Conservation (phyloP, 2,329 filamentous ascomycete genomes). For the Pseudocercospora macadamiae region DNA sequence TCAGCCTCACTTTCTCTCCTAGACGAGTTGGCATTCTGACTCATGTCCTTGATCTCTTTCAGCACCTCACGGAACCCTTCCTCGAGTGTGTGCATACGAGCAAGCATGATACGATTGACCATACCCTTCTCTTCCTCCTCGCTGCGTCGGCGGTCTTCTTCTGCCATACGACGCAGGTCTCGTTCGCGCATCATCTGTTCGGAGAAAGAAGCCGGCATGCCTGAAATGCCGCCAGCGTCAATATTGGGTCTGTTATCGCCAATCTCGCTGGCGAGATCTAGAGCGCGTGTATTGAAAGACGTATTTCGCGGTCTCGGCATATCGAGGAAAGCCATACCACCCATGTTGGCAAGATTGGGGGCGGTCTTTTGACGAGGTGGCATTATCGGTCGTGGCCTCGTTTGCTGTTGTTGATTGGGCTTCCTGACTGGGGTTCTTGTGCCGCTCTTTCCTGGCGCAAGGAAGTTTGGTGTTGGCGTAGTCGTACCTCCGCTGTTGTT, state of each 20-base stretch:
- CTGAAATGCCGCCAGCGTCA: conserved; percentile 37
- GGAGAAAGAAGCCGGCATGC: conserved; percentile 41
- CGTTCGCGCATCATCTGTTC: conserved; percentile 57
- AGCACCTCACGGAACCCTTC: conserved; percentile 78
- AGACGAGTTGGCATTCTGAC: conserved; percentile 29
- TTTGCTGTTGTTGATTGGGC: conserved; percentile 29
- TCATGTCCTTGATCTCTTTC: conserved; percentile 40
- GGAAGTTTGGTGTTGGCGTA: conserved; percentile 27
- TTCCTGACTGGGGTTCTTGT: conserved; percentile 19
- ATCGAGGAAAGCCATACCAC: conserved; percentile 34
- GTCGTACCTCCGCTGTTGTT: conserved; percentile 31
- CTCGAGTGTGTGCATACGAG: conserved; percentile 89
- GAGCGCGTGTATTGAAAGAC: conserved; percentile 63
- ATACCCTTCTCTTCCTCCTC: conserved; percentile 67
- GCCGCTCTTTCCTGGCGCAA: conserved; percentile 22
- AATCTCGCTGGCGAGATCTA: conserved; percentile 74
- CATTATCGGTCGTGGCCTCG: conserved; percentile 60
- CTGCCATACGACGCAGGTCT: conserved; percentile 54
- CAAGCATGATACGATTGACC: conserved; percentile 78
- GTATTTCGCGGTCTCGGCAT: conserved; percentile 51
- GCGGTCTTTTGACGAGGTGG: conserved; percentile 45
- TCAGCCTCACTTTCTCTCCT: conserved; percentile 36
- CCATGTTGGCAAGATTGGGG: conserved; percentile 15
- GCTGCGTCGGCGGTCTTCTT: conserved; percentile 40
- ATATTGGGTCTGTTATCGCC: conserved; percentile 61